Evolutionary conservation across 2,329 filamentous ascomycete species (phyloP).

Genomic region (Aspergillus glaucus): DNA sequence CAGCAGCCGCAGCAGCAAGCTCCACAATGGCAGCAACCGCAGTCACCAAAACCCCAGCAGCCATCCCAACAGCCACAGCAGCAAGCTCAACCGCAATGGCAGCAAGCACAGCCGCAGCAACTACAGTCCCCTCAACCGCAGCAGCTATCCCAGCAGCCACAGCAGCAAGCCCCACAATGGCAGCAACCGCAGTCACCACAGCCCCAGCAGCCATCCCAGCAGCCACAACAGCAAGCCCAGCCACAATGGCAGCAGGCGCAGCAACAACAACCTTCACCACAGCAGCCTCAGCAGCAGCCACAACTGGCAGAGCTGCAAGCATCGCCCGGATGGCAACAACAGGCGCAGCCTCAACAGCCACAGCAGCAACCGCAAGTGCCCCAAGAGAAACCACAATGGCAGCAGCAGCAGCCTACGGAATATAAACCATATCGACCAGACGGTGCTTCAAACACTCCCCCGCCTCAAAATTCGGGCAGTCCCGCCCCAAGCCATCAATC

Average conservation of each 20-base stretch:
- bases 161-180: neutral
- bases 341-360: slow-evolving; percentile 4
- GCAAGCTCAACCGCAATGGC: slow-evolving; percentile 1
- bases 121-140: slow-evolving; percentile 1
- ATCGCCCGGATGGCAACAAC: slow-evolving; percentile 5
- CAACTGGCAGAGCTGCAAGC: neutral
- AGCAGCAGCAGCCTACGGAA: slow-evolving; percentile 1
- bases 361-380: neutral
- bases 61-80: slow-evolving; percentile 8
- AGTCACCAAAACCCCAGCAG: neutral
- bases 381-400: slow-evolving; percentile 2
- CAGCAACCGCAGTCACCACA: neutral
- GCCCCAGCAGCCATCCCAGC: slow-evolving; percentile 3
- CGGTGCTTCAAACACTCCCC: neutral
- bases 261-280: slow-evolving; percentile 1
- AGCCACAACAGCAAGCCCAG: neutral
- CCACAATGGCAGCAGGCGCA: neutral
- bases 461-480: neutral
- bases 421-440: slow-evolving; percentile 2
- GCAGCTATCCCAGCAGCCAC: slow-evolving; percentile 4
- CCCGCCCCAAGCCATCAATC: slow-evolving; percentile 2
- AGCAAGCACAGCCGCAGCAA: slow-evolving; percentile 9
- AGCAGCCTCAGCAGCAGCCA: slow-evolving; percentile 5
- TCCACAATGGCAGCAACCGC: slow-evolving; percentile 1
- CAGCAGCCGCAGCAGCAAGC: slow-evolving; percentile 1